Conservation (phyloP, 2,329 filamentous ascomycete genomes). For the Neofusicoccum sp. region DNA sequence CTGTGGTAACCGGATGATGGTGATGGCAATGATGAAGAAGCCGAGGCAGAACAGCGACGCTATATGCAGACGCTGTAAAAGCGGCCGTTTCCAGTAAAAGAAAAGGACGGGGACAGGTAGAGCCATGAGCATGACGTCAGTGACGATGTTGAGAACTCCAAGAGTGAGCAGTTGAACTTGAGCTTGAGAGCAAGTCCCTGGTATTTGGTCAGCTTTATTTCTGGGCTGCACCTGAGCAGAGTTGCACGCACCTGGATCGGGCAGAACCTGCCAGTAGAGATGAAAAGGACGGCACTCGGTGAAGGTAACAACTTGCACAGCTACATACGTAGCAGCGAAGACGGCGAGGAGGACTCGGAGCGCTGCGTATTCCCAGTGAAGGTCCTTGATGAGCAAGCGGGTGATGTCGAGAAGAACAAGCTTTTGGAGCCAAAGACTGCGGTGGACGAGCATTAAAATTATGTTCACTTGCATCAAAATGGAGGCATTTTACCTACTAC, state of each 20-base stretch:
- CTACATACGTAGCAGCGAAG: neutral
- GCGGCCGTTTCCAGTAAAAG: neutral
- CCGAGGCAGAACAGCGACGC: constrained; percentile 3
- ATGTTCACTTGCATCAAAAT: neutral
- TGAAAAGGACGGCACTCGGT: constrained; percentile 6
- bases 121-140: constrained; percentile 3
- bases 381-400: constrained; percentile 1
- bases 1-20: neutral
- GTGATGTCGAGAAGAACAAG: constrained; percentile 4
- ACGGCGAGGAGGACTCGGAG: neutral
- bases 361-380: neutral
- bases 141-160: neutral
- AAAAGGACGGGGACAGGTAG: constrained; percentile 2
- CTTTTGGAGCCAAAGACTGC: constrained; percentile 4
- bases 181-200: neutral
- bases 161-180: constrained; percentile 2
- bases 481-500: neutral
- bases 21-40: constrained; percentile 8
- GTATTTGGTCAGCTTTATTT: neutral
- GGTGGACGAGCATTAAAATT: no score
- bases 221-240: neutral
- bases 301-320: constrained; percentile 7
- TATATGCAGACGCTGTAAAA: neutral
- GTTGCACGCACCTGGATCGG: neutral
- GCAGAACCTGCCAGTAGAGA: constrained; percentile 10